These are phyloP conservation scores for Mimosa pudica DNA, from an alignment of 306 rosid genomes.

Conservation along the genomic window DNA sequence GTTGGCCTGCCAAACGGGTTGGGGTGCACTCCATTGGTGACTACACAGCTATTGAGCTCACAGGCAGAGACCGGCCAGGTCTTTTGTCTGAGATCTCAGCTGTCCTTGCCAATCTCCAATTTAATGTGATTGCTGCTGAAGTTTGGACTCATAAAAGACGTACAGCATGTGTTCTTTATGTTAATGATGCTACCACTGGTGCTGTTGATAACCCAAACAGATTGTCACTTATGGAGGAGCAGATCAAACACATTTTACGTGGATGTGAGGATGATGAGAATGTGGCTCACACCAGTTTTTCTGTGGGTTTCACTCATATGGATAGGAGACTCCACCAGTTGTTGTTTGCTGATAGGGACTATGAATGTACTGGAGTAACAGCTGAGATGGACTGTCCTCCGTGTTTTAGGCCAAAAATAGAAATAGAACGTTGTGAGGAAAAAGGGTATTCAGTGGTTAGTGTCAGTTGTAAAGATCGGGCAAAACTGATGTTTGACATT, in stretches of 20 bases:
- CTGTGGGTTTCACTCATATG: slow-evolving; percentile 71
- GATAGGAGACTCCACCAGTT: slow-evolving; percentile 77
- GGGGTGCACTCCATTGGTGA: slow-evolving; percentile 67
- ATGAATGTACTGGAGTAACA: slow-evolving; percentile 58
- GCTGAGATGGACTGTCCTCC: slow-evolving; percentile 52
- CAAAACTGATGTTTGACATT: slow-evolving; percentile 80
- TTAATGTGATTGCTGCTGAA: slow-evolving; percentile 72
- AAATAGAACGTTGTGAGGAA: slow-evolving; percentile 65
- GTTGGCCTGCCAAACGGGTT: slow-evolving; percentile 57
- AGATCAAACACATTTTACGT: slow-evolving; percentile 64
- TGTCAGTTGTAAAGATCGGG: slow-evolving; percentile 75
- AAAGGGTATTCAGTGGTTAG: slow-evolving; percentile 71
- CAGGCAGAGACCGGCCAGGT: slow-evolving; percentile 75
- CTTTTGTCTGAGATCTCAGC: slow-evolving; percentile 82
- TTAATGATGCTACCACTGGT: slow-evolving; percentile 52
- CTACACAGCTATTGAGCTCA: slow-evolving; percentile 67
- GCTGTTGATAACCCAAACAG: slow-evolving; percentile 46
- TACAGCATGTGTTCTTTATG: slow-evolving; percentile 68
- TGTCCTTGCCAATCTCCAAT: slow-evolving; percentile 65
- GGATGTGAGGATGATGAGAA: slow-evolving; percentile 66
- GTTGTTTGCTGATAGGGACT: slow-evolving; percentile 79
- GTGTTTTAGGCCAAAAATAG: slow-evolving; percentile 65
- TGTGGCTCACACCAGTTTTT: slow-evolving; percentile 61
- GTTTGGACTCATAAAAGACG: slow-evolving; percentile 80
- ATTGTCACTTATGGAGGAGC: slow-evolving; percentile 67